phyloP scores from a whole-genome alignment of 1,139 yeast genomes.

The Pneumocystis carinii region DNA sequence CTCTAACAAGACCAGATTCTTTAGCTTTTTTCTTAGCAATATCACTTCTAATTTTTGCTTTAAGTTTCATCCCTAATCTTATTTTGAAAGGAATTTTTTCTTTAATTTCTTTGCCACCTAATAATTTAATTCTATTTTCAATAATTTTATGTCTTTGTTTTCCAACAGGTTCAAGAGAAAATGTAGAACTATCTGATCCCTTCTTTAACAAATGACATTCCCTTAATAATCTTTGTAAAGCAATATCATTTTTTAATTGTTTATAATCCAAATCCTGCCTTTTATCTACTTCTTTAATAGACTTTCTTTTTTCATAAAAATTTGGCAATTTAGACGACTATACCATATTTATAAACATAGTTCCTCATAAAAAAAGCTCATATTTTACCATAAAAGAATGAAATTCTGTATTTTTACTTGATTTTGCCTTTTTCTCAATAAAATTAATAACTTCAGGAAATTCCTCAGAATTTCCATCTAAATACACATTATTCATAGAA shows the following conservation, averaged over 20 bases:
- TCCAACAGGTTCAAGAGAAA: neutral
- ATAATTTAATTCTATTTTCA: neutral
- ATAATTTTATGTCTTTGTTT: neutral
- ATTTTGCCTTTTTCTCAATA: neutral
- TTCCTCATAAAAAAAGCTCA: neutral
- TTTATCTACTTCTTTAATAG: neutral
- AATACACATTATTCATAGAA: neutral
- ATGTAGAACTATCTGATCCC: neutral
- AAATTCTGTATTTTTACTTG: neutral
- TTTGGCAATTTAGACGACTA: neutral
- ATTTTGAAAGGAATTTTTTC: neutral
- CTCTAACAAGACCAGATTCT: neutral
- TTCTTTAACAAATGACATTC: constrained; percentile 11
- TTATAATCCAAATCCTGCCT: constrained; percentile 1
- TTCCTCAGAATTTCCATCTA: neutral
- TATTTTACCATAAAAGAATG: neutral
- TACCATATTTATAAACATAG: neutral
- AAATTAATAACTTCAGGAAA: neutral
- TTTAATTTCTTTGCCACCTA: neutral
- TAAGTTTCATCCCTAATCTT: neutral
- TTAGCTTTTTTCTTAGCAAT: neutral
- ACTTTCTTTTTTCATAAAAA: neutral
- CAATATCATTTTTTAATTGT: constrained; percentile 11
- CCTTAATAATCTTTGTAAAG: constrained; percentile 10
- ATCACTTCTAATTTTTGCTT: neutral